These are phyloP conservation scores for Corylus avellana DNA, from an alignment of 306 rosid species.

Conservation along the genomic window DNA sequence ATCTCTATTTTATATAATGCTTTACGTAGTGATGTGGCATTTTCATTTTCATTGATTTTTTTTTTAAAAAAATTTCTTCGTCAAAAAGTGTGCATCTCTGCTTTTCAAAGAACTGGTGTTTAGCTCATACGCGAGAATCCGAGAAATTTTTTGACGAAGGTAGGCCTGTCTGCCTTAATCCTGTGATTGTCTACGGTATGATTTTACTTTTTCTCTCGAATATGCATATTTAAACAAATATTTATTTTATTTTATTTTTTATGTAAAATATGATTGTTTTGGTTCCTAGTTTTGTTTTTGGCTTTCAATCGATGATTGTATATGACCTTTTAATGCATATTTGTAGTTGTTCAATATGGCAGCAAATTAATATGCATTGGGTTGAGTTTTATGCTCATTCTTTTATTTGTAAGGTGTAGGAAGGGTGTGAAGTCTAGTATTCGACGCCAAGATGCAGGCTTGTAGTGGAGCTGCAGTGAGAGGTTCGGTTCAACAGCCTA, in stretches of 20 bases:
- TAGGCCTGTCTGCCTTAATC: too few relatives aligned
- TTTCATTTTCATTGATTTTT: too few relatives aligned
- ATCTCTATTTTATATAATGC: too few relatives aligned
- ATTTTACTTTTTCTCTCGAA: not conserved
- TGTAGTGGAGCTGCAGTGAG: conserved; percentile 50
- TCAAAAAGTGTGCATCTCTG: too few relatives aligned
- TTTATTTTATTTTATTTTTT: not conserved
- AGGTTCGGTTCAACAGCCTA: conserved; percentile 64
- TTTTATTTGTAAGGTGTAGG: not conserved
- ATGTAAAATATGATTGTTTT: not conserved
- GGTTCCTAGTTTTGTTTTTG: not conserved
- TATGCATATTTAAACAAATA: not conserved
- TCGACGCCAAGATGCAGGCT: conserved; percentile 56
- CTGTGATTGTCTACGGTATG: too few relatives aligned
- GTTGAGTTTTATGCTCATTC: not conserved
- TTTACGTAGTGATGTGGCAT: too few relatives aligned
- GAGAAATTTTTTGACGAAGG: too few relatives aligned
- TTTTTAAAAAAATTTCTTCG: too few relatives aligned
- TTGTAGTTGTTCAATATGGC: not conserved
- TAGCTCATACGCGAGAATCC: too few relatives aligned
- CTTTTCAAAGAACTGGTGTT: too few relatives aligned
- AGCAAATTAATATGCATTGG: not conserved
- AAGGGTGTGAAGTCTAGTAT: not conserved
- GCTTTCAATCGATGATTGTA: not conserved
- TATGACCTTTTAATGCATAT: not conserved